Evolutionary conservation across 2,329 filamentous ascomycete species (phyloP), one percentile per base, ranked within the genome.

Genomic region (Berkeleyomyces rouxiae): DNA sequence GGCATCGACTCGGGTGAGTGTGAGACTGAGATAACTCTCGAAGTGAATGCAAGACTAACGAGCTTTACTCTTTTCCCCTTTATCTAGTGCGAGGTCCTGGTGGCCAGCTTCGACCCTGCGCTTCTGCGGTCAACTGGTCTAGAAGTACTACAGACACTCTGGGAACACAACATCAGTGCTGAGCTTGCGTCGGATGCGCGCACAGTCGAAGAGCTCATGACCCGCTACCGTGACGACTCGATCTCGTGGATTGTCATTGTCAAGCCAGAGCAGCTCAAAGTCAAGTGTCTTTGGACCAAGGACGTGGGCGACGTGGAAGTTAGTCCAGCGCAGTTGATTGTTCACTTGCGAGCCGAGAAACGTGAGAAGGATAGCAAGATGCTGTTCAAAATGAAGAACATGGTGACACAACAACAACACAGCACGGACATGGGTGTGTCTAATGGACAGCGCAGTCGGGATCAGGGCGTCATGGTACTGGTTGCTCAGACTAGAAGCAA

Each of bases 161-260:
- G 93, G 86, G 78, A 83, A 1, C 83, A 90, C 68, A 86, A 88
- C 63, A 88, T 97, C 70, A 92, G 85, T 65, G 90, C 92, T 4
- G 93, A 99, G 74, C 78, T 99, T 39, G 89, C 90, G 4, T 82
- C 84, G 37, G 88, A 95, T 70, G 82, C 87, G 0, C 81, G 85
- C 16, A 90, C 87, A 0, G 80, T 87, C 0, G 90, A 96, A 76
- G 88, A 93, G 66, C 77, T 96, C 9, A 77, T 89, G 11, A 82
- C 84, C 37, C 85, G 85, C 69, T 87, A 95, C 69, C 80, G 86
- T 11, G 87, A 90, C 63, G 86, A 90, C 67, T 79, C 79, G 37
- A 88, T 95, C 71, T 86, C 82, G 36, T 97, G 91, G 89, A 83
- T 96, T 65, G 82, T 96, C 44, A 87, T 95, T 66, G 85, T 96